Evolutionary conservation across 1,284 basidiomycete species (phyloP).

Genomic region (Pascua sp.): DNA sequence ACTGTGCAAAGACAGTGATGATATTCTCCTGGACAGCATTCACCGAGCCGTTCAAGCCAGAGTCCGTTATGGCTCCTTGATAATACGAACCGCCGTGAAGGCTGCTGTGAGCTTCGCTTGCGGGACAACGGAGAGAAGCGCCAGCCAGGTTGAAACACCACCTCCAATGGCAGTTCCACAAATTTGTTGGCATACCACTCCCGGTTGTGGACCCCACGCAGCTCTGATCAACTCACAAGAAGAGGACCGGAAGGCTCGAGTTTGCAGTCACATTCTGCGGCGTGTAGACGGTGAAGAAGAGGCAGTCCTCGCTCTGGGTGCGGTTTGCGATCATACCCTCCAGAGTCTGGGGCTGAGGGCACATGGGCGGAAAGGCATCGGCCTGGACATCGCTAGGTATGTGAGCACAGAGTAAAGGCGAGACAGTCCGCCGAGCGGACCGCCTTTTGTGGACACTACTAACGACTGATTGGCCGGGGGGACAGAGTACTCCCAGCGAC

Average conservation of each 20-base stretch:
- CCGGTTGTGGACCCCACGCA: neutral
- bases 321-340: slow-evolving; percentile 48
- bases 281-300: slow-evolving; percentile 66
- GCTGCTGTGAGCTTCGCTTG: slow-evolving; percentile 52
- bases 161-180: too few relatives aligned
- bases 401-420: neutral
- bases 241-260: slow-evolving; percentile 54
- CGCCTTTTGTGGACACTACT: neutral
- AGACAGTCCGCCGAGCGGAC: neutral
- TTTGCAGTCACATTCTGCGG: slow-evolving; percentile 50
- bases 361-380: slow-evolving; percentile 62
- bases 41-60: slow-evolving; percentile 72
- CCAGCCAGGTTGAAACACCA: too few relatives aligned
- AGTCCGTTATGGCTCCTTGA: slow-evolving; percentile 62
- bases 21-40: slow-evolving; percentile 69
- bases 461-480: slow-evolving; percentile 16
- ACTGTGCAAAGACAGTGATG: slow-evolving; percentile 80
- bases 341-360: slow-evolving; percentile 57
- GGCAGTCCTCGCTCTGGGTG: neutral
- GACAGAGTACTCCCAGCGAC: slow-evolving; percentile 30
- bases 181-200: neutral
- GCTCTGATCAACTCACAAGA: slow-evolving; percentile 54
- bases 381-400: slow-evolving; percentile 46
- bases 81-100: slow-evolving; percentile 86
- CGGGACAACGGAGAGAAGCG: too few relatives aligned